Base-by-base conservation (phyloP, 495 filamentous ascomycete genomes). In the Trichoderma erinaceum region DNA sequence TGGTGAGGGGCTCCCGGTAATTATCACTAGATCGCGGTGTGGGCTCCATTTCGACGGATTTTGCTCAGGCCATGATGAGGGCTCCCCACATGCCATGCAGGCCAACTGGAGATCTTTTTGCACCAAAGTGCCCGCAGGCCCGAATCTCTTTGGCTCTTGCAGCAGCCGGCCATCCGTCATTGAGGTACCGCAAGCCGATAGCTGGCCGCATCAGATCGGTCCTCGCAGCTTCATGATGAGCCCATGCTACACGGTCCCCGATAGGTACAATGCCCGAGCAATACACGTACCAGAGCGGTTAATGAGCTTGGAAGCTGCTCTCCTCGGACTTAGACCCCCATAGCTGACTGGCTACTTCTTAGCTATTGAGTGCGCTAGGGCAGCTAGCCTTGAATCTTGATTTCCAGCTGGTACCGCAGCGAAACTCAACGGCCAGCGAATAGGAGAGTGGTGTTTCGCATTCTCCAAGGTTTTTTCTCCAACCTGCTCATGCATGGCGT, bases 51-150 rank as follows among this genome's bases (percentile, higher is more conserved):
- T 48, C n/a, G 29, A 29, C 4, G 29, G 29, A 29, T 29, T 29
- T 29, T 15, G 44, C 15, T 16, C 13, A 15, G 18, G 21, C 56
- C 5, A 21, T 61, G 12, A 61, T 52, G 48, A 61, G 56, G 25
- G 56, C 56, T 61, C 56, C 56, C 56, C 56, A 61, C 56, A 61
- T n/a, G 56, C 56, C 27, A 61, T 32, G 56, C 25, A 61, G 23
- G 8, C 56, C 56, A 61, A 25, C 2, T 61, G 56, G 56, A 61
- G 56, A 61, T 29, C 50, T 56, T 56, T 56, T 38, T 38, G 50
- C 50, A 56, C 50, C 21, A 4, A 61, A 10, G 10, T 32, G 56
- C 4, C 23, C 25, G 56, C 23, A 32, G 10, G 12, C 11, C n/a
- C 56, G 10, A 3, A 12, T 38, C 35, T 38, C 35, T 38, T 38